Conservation (phyloP, 257 asterid genomes). For the Rehmannia glutinosa region DNA sequence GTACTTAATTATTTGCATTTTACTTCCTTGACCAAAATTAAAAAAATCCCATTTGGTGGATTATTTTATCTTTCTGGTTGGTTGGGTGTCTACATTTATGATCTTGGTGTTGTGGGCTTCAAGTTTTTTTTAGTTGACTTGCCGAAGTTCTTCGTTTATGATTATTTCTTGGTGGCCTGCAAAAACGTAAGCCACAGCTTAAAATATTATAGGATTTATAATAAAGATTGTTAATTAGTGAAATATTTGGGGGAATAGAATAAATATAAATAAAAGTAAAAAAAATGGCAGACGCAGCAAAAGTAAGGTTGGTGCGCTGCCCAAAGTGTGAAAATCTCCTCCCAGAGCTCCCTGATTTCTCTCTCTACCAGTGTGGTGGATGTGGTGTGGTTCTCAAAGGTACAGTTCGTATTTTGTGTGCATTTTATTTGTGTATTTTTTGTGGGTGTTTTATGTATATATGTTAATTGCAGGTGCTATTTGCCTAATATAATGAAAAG, state of each 20-base stretch:
- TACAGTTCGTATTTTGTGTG: constrained; percentile 20
- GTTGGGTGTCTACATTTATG: constrained; percentile 30
- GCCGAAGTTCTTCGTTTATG: neutral
- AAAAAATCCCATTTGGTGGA: constrained; percentile 1
- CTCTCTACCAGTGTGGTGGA: constrained; percentile 93
- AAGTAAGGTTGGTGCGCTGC: constrained; percentile 79
- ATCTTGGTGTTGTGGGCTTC: constrained; percentile 21
- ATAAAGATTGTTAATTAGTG: constrained; percentile 19
- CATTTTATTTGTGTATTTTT: neutral
- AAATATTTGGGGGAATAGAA: constrained; percentile 15
- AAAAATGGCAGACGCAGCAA: constrained; percentile 56
- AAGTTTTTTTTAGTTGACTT: constrained; percentile 22
- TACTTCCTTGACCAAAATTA: constrained; percentile 1
- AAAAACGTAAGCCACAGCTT: neutral
- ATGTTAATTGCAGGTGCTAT: neutral
- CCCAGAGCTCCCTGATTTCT: constrained; percentile 66
- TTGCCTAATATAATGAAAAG: neutral
- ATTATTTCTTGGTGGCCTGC: constrained; percentile 24
- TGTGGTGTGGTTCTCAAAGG: constrained; percentile 89
- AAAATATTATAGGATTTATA: neutral
- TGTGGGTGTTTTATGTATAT: neutral
- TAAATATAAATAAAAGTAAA: neutral
- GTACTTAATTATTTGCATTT: constrained; percentile 13
- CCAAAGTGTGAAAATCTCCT: constrained; percentile 94
- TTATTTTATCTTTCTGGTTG: constrained; percentile 4